These are phyloP conservation scores for Phalaenopsis aphrodite DNA, from an alignment of 106 monocot genomes.

Conservation along the genomic window DNA sequence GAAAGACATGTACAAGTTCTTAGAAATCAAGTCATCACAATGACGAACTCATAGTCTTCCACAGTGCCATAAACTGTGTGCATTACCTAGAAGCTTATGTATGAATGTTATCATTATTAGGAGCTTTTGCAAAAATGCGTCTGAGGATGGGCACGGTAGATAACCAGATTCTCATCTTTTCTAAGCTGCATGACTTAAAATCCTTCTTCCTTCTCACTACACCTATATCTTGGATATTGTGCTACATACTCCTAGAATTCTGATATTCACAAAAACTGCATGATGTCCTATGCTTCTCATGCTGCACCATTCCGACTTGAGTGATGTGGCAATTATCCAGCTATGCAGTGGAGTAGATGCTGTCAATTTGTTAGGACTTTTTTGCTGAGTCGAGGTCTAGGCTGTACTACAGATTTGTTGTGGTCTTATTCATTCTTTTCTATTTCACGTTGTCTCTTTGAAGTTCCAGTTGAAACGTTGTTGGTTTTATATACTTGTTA, in stretches of 20 bases:
- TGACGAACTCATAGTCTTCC: too few relatives aligned
- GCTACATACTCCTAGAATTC: background rate
- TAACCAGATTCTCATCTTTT: background rate
- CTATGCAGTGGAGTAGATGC: background rate
- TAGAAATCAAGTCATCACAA: too few relatives aligned
- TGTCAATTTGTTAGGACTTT: background rate
- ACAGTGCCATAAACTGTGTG: too few relatives aligned
- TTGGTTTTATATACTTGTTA: background rate
- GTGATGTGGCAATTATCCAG: background rate
- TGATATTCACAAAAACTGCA: background rate
- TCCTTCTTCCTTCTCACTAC: background rate
- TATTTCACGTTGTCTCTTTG: background rate
- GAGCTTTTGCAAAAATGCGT: too few relatives aligned
- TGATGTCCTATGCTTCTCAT: background rate
- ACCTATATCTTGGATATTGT: background rate
- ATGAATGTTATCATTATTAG: too few relatives aligned
- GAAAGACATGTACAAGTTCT: too few relatives aligned
- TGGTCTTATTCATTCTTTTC: slow-evolving; percentile 1
- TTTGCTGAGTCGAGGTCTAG: background rate
- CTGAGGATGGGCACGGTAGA: too few relatives aligned
- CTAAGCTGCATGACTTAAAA: background rate
- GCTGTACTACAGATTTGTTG: background rate
- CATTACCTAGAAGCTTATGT: too few relatives aligned
- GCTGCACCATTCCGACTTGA: background rate
- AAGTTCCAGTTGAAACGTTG: background rate